Base-by-base conservation (phyloP, 805 yeast genomes). In the Barnettozyma populi region DNA sequence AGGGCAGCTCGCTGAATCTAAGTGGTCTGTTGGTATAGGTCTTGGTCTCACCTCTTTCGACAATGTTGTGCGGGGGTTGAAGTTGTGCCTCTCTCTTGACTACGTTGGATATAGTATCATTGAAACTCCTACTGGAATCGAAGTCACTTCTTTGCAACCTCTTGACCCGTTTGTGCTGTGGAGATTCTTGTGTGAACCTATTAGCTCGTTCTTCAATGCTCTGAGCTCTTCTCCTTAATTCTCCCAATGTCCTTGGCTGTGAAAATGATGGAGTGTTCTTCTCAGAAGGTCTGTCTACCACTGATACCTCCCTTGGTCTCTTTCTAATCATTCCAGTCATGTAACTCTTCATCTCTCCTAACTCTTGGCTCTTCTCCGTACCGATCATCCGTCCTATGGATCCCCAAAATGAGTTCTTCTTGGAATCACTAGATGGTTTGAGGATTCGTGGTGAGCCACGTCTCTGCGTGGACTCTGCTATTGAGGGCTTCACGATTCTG, bases 241-340 rank as follows among this genome's bases (percentile, higher is more conserved):
- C 45, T 8, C 19, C 41, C 27, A 36, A 14, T 5, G 38, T 16
- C 11, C 21, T 27, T 19, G 45, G 25, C 11, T 27, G 21, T 8
- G 37, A 4, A 3, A 20, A 18, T 35, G 37, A 20, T 7, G 37
- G 11, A 3, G 11, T 18, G 4, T 16, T 18, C 14, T 37, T n/a
- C 11, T 37, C 36, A 18, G 10, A 41, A 42, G 27, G 37, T 34
- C 25, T 41, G 47, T 34, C 41, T 23, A 4, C 35, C 24, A 25
- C 9, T 20, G 46, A 38, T 10, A 19, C 20, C 14, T 31, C 45
- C 27, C 41, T 38, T 5, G 58, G 56, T 49, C 57, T 52, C 36
- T 50, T 52, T 4, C 46, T 36, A 11, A 59, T 51, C 60, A 58
- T 55, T 0, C 56, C 57, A 36, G 55, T 46, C 56, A 53, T 55